Conservation (phyloP, 2,329 filamentous ascomycete species). For the Colletotrichum trifolii region DNA sequence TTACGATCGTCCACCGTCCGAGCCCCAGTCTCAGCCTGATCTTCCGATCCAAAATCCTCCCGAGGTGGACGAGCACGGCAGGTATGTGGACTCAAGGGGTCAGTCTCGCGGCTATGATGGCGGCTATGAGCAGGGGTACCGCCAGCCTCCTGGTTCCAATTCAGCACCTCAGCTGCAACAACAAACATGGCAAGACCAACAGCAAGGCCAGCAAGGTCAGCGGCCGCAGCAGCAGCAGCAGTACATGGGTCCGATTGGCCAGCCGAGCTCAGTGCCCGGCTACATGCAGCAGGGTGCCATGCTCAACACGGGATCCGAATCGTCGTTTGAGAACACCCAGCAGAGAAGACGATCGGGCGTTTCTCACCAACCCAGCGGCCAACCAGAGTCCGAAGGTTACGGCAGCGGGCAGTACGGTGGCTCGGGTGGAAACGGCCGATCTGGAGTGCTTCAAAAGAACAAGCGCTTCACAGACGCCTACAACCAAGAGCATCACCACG, state of each 20-base stretch:
- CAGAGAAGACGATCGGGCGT: constrained; percentile 51
- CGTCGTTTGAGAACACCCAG: constrained; percentile 57
- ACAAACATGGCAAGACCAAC: constrained; percentile 40
- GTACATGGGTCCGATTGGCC: constrained; percentile 48
- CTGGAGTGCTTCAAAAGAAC: constrained; percentile 75
- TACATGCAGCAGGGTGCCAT: constrained; percentile 60
- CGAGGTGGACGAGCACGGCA: constrained; percentile 49
- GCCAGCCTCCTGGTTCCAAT: constrained; percentile 33
- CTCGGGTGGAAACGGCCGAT: constrained; percentile 35
- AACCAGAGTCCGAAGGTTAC: constrained; percentile 55
- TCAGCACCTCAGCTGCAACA: constrained; percentile 46
- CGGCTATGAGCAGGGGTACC: constrained; percentile 32
- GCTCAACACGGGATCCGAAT: constrained; percentile 64
- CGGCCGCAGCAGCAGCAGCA: constrained; percentile 53
- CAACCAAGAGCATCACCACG: constrained; percentile 76
- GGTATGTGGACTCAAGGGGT: constrained; percentile 46
- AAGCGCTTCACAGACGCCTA: constrained; percentile 92
- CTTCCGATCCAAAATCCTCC: constrained; percentile 63
- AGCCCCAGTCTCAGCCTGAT: constrained; percentile 62
- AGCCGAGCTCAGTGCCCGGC: constrained; percentile 56
- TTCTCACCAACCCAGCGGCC: constrained; percentile 55
- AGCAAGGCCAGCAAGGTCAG: constrained; percentile 47
- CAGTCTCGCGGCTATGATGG: constrained; percentile 33
- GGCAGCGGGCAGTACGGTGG: constrained; percentile 52
- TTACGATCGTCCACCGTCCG: constrained; percentile 56